Conservation (phyloP, 306 rosid genomes). For the Trichosanthes truncata region DNA sequence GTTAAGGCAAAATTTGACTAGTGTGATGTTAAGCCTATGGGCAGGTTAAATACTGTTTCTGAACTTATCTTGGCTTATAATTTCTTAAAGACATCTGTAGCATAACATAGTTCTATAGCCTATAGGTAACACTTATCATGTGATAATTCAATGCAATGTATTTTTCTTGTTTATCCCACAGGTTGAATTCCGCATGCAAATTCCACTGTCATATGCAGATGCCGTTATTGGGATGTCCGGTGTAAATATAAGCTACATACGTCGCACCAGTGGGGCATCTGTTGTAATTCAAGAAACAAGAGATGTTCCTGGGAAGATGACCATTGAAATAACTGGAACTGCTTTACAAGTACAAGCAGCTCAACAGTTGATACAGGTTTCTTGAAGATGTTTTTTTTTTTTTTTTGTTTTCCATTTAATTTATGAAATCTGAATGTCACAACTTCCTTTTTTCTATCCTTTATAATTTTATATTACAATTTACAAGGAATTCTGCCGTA, state of each 20-base stretch:
- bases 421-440: background rate
- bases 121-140: too few species aligned
- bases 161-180: constrained; percentile 17
- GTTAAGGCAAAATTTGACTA: background rate
- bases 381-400: background rate
- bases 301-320: constrained; percentile 92
- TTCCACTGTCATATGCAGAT: constrained; percentile 79
- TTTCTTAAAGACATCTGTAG: too few species aligned
- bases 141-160: background rate
- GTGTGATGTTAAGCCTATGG: background rate
- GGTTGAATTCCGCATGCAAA: constrained; percentile 78
- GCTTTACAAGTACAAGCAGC: constrained; percentile 85
- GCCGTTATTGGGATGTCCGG: constrained; percentile 94
- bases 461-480: background rate
- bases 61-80: background rate
- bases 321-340: constrained; percentile 83
- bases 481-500: background rate
- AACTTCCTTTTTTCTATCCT: background rate
- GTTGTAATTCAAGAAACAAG: constrained; percentile 80
- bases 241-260: constrained; percentile 78
- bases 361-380: constrained; percentile 70
- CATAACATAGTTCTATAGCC: too few species aligned
- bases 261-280: constrained; percentile 85
- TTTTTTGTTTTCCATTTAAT: background rate
- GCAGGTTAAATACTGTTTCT: background rate